A percentile compares a stretch with the other conserved stretches of the same genome.
phyloP scores from a whole-genome alignment of 768 basidiomycete species.

The Lactarius tabidus region DNA sequence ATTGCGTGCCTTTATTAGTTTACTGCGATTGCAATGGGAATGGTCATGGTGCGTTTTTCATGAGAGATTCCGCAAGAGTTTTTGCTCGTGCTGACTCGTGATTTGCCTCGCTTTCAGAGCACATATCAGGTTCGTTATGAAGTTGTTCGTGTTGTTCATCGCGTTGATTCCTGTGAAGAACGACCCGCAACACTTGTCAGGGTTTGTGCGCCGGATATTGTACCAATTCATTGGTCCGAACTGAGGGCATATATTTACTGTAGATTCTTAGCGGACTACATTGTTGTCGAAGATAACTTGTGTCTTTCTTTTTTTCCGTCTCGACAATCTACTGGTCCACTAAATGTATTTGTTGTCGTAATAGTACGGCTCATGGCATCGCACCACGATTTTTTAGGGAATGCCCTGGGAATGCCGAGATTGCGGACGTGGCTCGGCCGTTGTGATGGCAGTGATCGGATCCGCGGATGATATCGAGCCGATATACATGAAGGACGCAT shows the following conservation, averaged over 20 bases:
- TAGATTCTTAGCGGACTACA: neutral
- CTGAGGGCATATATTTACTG: conserved; percentile 30
- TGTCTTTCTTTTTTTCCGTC: neutral
- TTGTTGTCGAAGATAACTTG: neutral
- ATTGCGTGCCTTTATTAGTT: conserved; percentile 36
- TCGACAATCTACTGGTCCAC: neutral
- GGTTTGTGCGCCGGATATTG: conserved; percentile 72
- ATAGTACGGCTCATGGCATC: too few species aligned
- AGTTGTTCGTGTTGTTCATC: neutral
- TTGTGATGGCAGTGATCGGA: too few species aligned
- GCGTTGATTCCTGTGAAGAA: conserved; percentile 33
- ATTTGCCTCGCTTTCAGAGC: conserved; percentile 14
- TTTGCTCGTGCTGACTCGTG: conserved; percentile 6
- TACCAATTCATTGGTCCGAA: conserved; percentile 92
- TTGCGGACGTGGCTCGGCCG: too few species aligned
- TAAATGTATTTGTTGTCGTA: too few species aligned
- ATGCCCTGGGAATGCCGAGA: too few species aligned
- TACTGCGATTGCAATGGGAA: conserved; percentile 76
- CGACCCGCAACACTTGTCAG: conserved; percentile 81
- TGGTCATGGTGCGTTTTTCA: conserved; percentile 69
- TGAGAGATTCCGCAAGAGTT: neutral
- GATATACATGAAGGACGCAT: too few species aligned
- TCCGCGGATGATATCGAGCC: too few species aligned
- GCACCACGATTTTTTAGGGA: too few species aligned
- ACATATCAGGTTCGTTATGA: conserved; percentile 57